Base-by-base conservation (phyloP, 352 stramenopile species). In the Ophiocytium majus region DNA sequence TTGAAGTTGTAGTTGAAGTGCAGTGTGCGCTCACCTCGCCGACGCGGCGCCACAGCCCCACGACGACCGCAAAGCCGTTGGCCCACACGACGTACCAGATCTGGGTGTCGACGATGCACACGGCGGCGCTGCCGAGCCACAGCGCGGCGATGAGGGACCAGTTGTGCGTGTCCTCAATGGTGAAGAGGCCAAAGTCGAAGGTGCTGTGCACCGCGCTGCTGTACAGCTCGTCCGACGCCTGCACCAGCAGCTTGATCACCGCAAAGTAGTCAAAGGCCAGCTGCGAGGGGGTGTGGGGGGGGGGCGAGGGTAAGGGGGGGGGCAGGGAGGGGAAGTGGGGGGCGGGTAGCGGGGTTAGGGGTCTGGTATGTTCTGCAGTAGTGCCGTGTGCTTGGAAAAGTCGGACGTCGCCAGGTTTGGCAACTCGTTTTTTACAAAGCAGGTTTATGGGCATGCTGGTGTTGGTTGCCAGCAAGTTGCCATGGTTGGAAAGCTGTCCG, bases 241-340 rank as follows among this genome's bases (percentile, higher is more conserved):
- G 9, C 0, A 76, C 63, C 74, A 88, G 78, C 81, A 83, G 83
- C 71, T 36, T 85, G 50, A 88, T 80, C 28, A 88, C 80, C 33
- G 76, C 85, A n/a, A 83, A 88, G 81, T 88, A 88, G 81, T 71
- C 84, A 71, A 88, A 88, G n/a, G n/a, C 0, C 23, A 88, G 80
- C 85, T 88, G 66, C 10, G 23, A 63, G 0, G 9, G 33, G 5
- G 64, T 14, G 82, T 0, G 43, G 43, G 14, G 43, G 43, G 43
- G 5, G 14, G n/a, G n/a, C n/a, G n/a, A n/a, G n/a, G n/a, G 14
- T 0, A 79, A 78, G 28, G 34, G 10, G 78, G 0, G 9, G 33
- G 5, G 64, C 28, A 83, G 17, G 43, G 43, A 57, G 43, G 43
- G 43, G 5, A 57, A n/a, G n/a, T n/a, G n/a, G n/a, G n/a, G n/a